Percentiles rank a stretch among this genome's conserved stretches.
Conservation (phyloP, 2,329 filamentous ascomycete species). For the Hymenotorrendiella dingleyae region DNA sequence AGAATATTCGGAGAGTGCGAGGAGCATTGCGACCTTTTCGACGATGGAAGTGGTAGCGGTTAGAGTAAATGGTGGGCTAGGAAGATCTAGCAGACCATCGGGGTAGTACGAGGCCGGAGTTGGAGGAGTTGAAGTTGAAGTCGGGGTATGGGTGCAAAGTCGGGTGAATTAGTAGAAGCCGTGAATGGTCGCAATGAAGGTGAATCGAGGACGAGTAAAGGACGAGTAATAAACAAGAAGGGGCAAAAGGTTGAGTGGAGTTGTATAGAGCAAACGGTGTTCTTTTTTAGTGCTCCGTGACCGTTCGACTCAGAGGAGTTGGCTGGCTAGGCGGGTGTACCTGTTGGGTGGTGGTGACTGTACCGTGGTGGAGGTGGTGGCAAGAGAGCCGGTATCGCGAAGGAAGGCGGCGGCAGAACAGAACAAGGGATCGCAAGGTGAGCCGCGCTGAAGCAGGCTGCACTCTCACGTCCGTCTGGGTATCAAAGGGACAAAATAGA, state of each 20-base stretch:
- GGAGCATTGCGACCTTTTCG: conserved; percentile 47
- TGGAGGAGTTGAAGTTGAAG: conserved; percentile 6
- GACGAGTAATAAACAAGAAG: conserved; percentile 16
- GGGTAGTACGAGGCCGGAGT: conserved; percentile 3
- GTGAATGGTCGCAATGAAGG: conserved; percentile 1
- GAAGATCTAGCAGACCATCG: conserved; percentile 26
- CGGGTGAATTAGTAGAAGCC: conserved; percentile 5
- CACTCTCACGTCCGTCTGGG: conserved; percentile 13
- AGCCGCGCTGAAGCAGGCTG: conserved; percentile 13
- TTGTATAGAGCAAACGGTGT: conserved; percentile 21
- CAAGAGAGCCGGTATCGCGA: conserved; percentile 19
- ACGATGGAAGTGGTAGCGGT: conserved; percentile 27
- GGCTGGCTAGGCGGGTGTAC: too few species aligned
- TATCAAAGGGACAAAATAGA: conserved; percentile 21
- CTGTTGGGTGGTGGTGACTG: background rate
- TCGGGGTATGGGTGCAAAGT: too few species aligned
- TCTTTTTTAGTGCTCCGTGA: conserved; percentile 10
- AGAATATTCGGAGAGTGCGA: conserved; percentile 44
- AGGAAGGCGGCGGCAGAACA: conserved; percentile 6
- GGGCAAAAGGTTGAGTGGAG: conserved; percentile 28
- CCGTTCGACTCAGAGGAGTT: conserved; percentile 16
- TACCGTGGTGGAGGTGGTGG: conserved; percentile 17
- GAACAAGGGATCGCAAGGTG: too few species aligned
- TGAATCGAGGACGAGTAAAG: conserved; percentile 7
- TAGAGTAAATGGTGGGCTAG: conserved; percentile 29